These are phyloP conservation scores for Pseudonitzschia multistriata DNA, from an alignment of 108 stramenopile species.

Conservation along the genomic window DNA sequence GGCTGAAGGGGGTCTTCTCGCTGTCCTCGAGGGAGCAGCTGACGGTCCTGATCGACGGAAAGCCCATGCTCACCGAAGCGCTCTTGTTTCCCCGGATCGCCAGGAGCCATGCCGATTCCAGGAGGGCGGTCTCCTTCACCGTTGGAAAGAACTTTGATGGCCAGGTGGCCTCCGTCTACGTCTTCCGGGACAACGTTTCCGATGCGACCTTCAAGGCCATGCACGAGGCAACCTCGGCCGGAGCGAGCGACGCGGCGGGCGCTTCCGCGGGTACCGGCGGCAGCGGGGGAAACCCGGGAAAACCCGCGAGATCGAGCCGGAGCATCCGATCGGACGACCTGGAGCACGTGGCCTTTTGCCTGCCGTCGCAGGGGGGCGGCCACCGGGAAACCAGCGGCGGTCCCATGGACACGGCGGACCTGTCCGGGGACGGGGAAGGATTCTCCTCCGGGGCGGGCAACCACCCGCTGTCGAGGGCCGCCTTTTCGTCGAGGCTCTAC, in stretches of 20 bases:
- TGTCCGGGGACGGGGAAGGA: constrained; percentile 29
- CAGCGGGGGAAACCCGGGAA: constrained; percentile 11
- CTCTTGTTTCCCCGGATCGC: constrained; percentile 59
- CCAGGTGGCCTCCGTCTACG: constrained; percentile 62
- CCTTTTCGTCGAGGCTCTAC: constrained; percentile 62
- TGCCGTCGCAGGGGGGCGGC: not conserved
- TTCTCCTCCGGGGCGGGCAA: not conserved
- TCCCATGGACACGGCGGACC: constrained; percentile 20
- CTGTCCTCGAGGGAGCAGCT: constrained; percentile 62
- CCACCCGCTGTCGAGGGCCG: constrained; percentile 23
- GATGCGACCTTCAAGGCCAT: constrained; percentile 69
- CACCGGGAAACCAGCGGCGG: too few species aligned
- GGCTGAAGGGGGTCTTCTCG: constrained; percentile 62
- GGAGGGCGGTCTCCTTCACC: constrained; percentile 30
- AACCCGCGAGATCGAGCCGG: constrained; percentile 10
- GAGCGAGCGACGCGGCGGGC: constrained; percentile 1
- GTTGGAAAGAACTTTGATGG: constrained; percentile 66
- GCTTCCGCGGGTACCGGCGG: not conserved
- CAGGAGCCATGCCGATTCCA: not conserved
- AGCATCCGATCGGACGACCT: constrained; percentile 30
- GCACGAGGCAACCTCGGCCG: constrained; percentile 42
- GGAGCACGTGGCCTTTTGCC: constrained; percentile 38
- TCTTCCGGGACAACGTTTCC: constrained; percentile 66
- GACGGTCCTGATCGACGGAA: constrained; percentile 76
- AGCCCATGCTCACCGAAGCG: constrained; percentile 59